Evolutionary conservation across 768 basidiomycete species (phyloP).

Genomic region (Kwoniella dejecticola): DNA sequence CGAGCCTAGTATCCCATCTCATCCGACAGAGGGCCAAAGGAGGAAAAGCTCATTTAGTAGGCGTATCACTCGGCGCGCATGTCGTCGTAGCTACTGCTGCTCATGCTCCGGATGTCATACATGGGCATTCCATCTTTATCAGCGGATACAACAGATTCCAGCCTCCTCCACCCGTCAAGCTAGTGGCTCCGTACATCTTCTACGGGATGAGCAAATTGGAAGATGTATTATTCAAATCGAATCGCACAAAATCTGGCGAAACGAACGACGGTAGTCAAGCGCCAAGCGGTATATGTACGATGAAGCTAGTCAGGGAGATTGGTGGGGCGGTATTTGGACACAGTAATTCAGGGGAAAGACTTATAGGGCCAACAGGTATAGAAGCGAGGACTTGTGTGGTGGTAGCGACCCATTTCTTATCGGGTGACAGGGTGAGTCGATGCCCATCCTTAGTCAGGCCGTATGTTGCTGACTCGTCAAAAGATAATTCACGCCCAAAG

Average conservation of each 20-base stretch:
- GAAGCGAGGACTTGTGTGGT: neutral
- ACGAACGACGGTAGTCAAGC: neutral
- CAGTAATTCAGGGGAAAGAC: neutral
- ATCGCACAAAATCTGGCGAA: too few species aligned
- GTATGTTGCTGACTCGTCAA: neutral
- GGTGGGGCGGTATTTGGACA: neutral
- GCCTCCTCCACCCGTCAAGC: neutral
- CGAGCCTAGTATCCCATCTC: neutral
- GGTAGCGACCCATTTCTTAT: neutral
- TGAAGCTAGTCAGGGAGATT: neutral
- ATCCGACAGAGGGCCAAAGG: neutral
- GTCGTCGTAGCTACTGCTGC: neutral
- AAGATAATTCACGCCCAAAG: neutral
- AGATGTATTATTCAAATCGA: neutral
- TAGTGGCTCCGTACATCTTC: neutral
- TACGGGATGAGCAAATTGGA: neutral
- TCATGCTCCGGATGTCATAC: neutral
- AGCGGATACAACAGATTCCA: neutral
- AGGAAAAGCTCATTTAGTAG: neutral
- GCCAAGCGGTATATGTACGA: neutral
- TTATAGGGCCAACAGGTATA: neutral
- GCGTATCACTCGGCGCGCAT: neutral
- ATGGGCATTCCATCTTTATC: neutral
- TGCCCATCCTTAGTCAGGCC: neutral
- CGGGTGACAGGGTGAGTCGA: neutral